Evolutionary conservation across 2,329 filamentous ascomycete species (phyloP).

Genomic region (Cordyceps fumosorosea): DNA sequence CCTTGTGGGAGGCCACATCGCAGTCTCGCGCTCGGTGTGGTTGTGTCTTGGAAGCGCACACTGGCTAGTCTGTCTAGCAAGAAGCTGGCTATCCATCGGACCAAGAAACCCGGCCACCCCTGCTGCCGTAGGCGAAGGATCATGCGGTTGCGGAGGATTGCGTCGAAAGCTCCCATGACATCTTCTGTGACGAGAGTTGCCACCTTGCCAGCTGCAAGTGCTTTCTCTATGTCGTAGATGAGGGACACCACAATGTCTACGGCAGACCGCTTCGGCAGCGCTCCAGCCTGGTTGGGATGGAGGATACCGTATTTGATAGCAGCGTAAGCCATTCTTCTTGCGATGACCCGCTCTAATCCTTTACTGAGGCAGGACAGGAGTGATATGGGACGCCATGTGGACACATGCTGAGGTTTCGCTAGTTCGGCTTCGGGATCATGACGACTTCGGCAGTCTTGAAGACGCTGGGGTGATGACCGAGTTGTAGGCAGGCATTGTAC

Average conservation of each 20-base stretch:
- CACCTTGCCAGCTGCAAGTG: conserved; percentile 8
- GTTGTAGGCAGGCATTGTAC: conserved; percentile 6
- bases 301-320: conserved; percentile 18
- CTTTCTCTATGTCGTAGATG: conserved; percentile 18
- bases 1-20: conserved; percentile 2
- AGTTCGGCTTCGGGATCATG: conserved; percentile 20
- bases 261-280: conserved; percentile 19
- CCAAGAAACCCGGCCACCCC: conserved; percentile 1
- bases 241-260: conserved; percentile 17
- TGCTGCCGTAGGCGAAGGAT: conserved; percentile 1
- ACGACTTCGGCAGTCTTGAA: conserved; percentile 20
- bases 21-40: neutral
- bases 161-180: conserved; percentile 10
- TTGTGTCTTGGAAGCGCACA: neutral
- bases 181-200: conserved; percentile 11
- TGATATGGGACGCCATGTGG: conserved; percentile 21
- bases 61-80: neutral
- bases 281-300: conserved; percentile 17
- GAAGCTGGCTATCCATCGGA: conserved; percentile 7
- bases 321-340: conserved; percentile 17
- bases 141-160: conserved; percentile 6
- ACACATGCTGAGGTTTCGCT: conserved; percentile 16
- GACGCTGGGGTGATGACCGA: conserved; percentile 17
- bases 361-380: conserved; percentile 23
- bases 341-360: conserved; percentile 21